Conservation (phyloP, 495 filamentous ascomycete species). For the Trichocladium uniseriatum region DNA sequence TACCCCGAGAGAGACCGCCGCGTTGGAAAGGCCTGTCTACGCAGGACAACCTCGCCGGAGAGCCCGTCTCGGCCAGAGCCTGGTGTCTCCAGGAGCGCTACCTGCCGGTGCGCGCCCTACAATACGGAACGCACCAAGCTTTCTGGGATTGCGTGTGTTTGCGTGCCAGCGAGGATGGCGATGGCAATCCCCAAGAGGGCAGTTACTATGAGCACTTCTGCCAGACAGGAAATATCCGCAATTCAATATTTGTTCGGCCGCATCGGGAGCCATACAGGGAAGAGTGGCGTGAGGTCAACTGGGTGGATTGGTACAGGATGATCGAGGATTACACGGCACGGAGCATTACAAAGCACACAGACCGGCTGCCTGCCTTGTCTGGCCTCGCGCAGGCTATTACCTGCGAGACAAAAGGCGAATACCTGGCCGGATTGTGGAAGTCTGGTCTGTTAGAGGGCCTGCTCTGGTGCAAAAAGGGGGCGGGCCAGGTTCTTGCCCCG, state of each 20-base stretch:
- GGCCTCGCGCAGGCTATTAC: constrained; percentile 20
- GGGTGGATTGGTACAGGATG: constrained; percentile 21
- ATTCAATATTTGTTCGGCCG: constrained; percentile 8
- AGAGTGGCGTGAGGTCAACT: background rate
- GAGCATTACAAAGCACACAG: constrained; percentile 23
- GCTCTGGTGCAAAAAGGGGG: constrained; percentile 14
- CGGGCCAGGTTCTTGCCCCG: constrained; percentile 2
- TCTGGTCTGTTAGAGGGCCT: constrained; percentile 20
- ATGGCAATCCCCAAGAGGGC: constrained; percentile 9
- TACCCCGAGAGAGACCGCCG: no score
- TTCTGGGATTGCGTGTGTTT: constrained; percentile 25
- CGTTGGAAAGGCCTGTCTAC: no score
- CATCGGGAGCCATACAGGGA: background rate
- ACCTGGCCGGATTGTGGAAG: constrained; percentile 23
- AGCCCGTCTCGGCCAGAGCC: no score
- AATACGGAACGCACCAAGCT: constrained; percentile 19
- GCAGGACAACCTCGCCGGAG: no score
- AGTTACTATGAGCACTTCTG: constrained; percentile 11
- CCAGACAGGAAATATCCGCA: constrained; percentile 1
- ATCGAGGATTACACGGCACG: constrained; percentile 21
- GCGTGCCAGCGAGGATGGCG: constrained; percentile 16
- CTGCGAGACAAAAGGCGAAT: constrained; percentile 7
- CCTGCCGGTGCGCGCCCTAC: no score
- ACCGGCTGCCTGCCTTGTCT: constrained; percentile 28
- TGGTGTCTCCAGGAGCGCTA: no score